A percentile compares a stretch with the other conserved stretches of the same genome.
phyloP scores from a whole-genome alignment of 148 eudicot genomes.

The Amaranthus cruentus region DNA sequence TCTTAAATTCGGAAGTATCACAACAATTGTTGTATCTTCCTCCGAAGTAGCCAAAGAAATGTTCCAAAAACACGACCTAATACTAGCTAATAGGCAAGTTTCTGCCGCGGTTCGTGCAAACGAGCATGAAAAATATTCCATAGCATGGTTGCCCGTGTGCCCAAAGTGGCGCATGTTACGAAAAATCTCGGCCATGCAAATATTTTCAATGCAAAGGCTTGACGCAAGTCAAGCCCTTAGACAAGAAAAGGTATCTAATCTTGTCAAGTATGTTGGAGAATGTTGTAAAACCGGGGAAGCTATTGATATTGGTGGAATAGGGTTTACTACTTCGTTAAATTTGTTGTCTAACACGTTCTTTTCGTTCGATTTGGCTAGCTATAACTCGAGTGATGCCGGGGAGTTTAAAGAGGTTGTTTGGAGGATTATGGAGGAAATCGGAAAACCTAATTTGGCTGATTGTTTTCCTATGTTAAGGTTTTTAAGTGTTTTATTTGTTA shows the following conservation, averaged over 20 bases:
- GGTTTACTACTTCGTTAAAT: conserved; percentile 6
- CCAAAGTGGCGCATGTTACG: conserved; percentile 5
- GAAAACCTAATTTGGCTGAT: conserved; percentile 10
- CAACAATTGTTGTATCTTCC: conserved; percentile 5
- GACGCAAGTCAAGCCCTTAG: conserved; percentile 15
- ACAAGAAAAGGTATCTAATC: conserved; percentile 1
- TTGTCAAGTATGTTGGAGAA: neutral
- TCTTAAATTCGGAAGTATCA: conserved; percentile 4
- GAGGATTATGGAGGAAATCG: conserved; percentile 15
- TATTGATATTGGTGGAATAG: conserved; percentile 3
- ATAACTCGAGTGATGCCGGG: conserved; percentile 7
- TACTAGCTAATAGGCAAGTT: conserved; percentile 10
- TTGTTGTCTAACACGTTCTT: conserved; percentile 11
- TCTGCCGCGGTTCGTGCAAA: conserved; percentile 13
- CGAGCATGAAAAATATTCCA: conserved; percentile 3
- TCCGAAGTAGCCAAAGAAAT: conserved; percentile 11
- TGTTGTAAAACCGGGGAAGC: neutral
- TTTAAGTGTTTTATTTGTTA: conserved; percentile 7
- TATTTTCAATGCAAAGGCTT: conserved; percentile 3
- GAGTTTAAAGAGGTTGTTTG: conserved; percentile 14
- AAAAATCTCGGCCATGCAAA: neutral
- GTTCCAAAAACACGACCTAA: conserved; percentile 14
- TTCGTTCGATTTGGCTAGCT: conserved; percentile 12
- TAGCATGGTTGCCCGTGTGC: conserved; percentile 13
- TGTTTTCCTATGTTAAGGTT: conserved; percentile 12